A percentile compares a stretch with the other conserved stretches of the same genome.
These are phyloP conservation scores for Colletotrichum siamense DNA, from an alignment of 2,329 filamentous ascomycete species.

Conservation along the genomic window DNA sequence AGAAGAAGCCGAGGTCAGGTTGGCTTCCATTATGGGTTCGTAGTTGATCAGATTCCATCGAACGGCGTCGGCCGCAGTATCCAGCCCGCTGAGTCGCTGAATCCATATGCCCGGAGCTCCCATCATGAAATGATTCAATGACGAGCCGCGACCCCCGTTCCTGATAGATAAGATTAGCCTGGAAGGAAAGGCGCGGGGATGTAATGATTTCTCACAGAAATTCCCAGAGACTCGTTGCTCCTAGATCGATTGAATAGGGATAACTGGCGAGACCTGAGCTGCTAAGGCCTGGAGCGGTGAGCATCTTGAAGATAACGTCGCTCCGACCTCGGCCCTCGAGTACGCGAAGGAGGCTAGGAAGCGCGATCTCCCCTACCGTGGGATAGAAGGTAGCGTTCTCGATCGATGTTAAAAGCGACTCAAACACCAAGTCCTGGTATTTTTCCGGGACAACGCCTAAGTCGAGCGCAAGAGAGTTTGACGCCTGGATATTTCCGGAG, in stretches of 20 bases:
- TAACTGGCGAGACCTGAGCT: background rate
- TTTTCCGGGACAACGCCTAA: background rate
- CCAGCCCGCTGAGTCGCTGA: background rate
- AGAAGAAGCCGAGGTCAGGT: slow-evolving; percentile 12
- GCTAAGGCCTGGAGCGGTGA: background rate
- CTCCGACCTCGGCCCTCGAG: background rate
- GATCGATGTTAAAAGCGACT: background rate
- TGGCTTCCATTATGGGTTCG: background rate
- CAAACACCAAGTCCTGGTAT: background rate
- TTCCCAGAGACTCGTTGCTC: slow-evolving; percentile 13
- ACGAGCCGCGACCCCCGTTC: background rate
- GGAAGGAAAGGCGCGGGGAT: background rate
- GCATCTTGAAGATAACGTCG: slow-evolving; percentile 13
- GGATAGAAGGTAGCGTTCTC: background rate
- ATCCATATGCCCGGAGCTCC: slow-evolving; percentile 11
- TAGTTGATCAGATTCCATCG: slow-evolving; percentile 11
- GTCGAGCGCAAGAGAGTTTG: slow-evolving; percentile 10
- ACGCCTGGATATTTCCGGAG: slow-evolving; percentile 1
- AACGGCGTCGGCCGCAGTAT: background rate
- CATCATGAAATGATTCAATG: slow-evolving; percentile 22
- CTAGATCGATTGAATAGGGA: background rate
- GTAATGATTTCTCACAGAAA: background rate
- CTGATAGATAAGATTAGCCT: background rate
- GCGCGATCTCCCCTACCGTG: slow-evolving; percentile 12
- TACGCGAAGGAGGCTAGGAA: slow-evolving; percentile 5